Percentiles rank a stretch among this genome's conserved stretches.
Evolutionary conservation across 1,284 basidiomycete species (phyloP).

Genomic region (Microbotryum intermedium): DNA sequence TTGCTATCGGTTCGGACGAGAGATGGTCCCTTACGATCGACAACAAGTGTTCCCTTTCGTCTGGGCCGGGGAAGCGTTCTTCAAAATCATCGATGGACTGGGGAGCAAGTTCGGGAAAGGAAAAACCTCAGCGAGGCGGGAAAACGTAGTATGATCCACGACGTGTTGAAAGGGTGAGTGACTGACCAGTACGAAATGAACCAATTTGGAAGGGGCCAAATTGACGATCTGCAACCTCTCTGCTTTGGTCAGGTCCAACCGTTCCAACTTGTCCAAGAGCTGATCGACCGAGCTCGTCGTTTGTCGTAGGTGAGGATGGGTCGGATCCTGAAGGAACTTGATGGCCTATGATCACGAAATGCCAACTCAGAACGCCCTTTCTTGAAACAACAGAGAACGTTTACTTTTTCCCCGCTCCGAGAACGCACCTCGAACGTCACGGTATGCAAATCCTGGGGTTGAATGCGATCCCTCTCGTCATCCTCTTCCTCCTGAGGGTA

Average conservation of each 20-base stretch:
- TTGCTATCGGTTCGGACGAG: not conserved
- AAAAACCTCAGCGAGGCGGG: not conserved
- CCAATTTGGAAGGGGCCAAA: conserved; percentile 66
- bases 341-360: conserved; percentile 52
- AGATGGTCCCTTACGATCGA: conserved; percentile 44
- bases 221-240: conserved; percentile 89
- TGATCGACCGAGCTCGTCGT: conserved; percentile 55
- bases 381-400: too few species aligned
- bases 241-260: conserved; percentile 70
- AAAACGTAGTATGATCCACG: not conserved
- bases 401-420: too few species aligned
- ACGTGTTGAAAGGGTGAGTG: not conserved
- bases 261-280: conserved; percentile 58
- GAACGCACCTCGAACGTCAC: conserved; percentile 71
- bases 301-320: conserved; percentile 61
- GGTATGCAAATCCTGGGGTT: conserved; percentile 64
- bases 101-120: not conserved
- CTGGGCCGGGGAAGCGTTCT: conserved; percentile 55
- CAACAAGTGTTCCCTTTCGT: conserved; percentile 63
- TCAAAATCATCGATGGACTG: conserved; percentile 87
- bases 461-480: conserved; percentile 21
- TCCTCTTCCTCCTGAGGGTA: conserved; percentile 51
- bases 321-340: conserved; percentile 64
- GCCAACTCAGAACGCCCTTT: not conserved
- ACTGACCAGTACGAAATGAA: conserved; percentile 83